A percentile compares a stretch with the other conserved stretches of the same genome.
Conservation (phyloP, 2,329 filamentous ascomycete species). For the Aspergillus awamori region DNA sequence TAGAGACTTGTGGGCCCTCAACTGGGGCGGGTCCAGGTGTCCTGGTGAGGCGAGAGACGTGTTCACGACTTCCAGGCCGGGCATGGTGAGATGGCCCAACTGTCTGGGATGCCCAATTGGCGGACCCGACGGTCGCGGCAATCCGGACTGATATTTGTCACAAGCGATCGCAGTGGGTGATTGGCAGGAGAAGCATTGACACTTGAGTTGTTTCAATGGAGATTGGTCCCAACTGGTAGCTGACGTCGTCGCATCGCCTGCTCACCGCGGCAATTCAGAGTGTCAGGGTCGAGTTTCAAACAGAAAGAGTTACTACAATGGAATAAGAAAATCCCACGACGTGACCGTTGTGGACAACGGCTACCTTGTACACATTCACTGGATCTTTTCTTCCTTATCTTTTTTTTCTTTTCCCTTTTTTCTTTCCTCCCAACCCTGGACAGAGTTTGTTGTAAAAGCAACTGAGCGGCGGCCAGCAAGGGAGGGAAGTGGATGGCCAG, state of each 20-base stretch:
- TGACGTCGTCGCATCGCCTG: slow-evolving; percentile 20
- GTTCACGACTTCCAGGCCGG: slow-evolving; percentile 33
- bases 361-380: no score
- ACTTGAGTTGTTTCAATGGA: slow-evolving; percentile 23
- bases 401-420: not conserved
- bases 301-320: no score
- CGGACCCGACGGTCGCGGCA: not conserved
- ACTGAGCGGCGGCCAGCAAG: slow-evolving; percentile 1
- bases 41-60: slow-evolving; percentile 30
- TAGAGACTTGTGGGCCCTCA: slow-evolving; percentile 47
- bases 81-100: slow-evolving; percentile 33
- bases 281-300: no score
- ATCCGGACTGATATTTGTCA: slow-evolving; percentile 5
- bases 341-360: no score
- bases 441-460: not conserved
- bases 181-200: slow-evolving; percentile 23
- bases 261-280: no score
- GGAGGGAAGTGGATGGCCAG: slow-evolving; percentile 7
- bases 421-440: no score
- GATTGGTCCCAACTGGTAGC: slow-evolving; percentile 17
- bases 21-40: slow-evolving; percentile 32
- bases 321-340: no score
- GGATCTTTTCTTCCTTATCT: not conserved
- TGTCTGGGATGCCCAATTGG: slow-evolving; percentile 11
- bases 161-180: slow-evolving; percentile 13